phyloP scores from a whole-genome alignment of 176 grass and related monocot species.

The Oryza officinalis region DNA sequence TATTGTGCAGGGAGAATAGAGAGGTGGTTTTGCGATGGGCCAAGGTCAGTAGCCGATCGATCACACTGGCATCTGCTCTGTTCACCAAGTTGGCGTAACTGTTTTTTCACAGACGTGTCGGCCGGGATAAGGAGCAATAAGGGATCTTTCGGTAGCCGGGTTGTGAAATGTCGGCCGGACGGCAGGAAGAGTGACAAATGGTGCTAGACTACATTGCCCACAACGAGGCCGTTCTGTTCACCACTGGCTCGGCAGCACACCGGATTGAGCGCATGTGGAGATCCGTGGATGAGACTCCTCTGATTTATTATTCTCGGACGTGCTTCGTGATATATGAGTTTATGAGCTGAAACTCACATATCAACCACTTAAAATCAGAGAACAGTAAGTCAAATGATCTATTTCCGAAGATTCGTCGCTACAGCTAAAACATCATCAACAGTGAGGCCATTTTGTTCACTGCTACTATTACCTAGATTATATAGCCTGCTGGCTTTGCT shows the following conservation, averaged over 20 bases:
- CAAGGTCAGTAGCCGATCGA: background rate
- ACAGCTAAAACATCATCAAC: slow-evolving; percentile 6
- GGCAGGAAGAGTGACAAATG: background rate
- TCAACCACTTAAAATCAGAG: too few species aligned
- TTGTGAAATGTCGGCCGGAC: background rate
- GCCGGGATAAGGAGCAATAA: background rate
- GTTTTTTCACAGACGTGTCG: background rate
- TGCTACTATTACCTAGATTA: background rate
- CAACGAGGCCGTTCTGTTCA: background rate
- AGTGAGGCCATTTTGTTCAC: slow-evolving; percentile 1
- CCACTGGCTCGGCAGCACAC: background rate
- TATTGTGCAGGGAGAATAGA: background rate
- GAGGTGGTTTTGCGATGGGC: background rate
- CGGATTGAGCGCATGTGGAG: background rate
- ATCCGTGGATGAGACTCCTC: too few species aligned
- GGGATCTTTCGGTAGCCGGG: background rate
- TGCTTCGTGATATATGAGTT: too few species aligned
- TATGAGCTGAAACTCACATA: too few species aligned
- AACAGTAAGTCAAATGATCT: too few species aligned
- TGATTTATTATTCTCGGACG: too few species aligned
- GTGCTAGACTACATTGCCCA: background rate
- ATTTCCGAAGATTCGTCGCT: background rate
- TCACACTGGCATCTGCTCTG: background rate
- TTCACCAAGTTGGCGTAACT: background rate
- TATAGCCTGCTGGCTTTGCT: background rate